Conservation (phyloP, 192 early-diverging fungal genomes). For the Mortierella alpina region DNA sequence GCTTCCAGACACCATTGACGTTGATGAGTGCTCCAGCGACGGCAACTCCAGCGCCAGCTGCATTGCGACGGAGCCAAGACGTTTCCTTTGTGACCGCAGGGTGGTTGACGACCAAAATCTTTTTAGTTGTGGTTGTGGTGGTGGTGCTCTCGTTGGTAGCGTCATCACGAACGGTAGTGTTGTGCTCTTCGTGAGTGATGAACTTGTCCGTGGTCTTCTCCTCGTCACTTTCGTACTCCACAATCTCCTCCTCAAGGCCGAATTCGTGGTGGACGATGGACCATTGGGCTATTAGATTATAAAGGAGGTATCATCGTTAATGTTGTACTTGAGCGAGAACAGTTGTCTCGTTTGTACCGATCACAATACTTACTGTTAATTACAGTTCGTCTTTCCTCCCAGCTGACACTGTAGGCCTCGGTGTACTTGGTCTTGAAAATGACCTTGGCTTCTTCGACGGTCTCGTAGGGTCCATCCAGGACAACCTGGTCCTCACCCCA, state of each 20-base stretch:
- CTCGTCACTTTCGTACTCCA: background rate
- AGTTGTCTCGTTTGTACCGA: background rate
- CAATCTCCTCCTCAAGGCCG: slow-evolving; percentile 4
- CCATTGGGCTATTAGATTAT: slow-evolving; percentile 24
- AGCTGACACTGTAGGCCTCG: slow-evolving; percentile 28
- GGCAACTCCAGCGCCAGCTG: background rate
- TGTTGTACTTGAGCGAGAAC: background rate
- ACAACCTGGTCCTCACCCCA: slow-evolving; percentile 19
- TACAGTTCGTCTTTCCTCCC: slow-evolving; percentile 23
- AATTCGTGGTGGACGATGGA: slow-evolving; percentile 11
- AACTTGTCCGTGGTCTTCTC: slow-evolving; percentile 9
- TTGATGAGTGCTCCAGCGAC: background rate
- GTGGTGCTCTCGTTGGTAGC: slow-evolving; percentile 13
- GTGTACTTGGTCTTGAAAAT: slow-evolving; percentile 24
- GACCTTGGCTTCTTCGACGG: slow-evolving; percentile 26
- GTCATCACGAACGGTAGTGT: background rate
- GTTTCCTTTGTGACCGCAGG: slow-evolving; percentile 12
- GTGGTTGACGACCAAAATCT: background rate
- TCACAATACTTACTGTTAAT: slow-evolving; percentile 15
- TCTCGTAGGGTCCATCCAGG: slow-evolving; percentile 37
- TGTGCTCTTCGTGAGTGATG: background rate
- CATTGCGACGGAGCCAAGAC: slow-evolving; percentile 17
- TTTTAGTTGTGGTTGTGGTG: background rate
- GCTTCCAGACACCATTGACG: slow-evolving; percentile 42
- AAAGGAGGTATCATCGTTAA: background rate